Evolutionary conservation across 2,329 filamentous ascomycete genomes (phyloP), one percentile per base, ranked within the genome.

Genomic region (Claviceps purpurea): DNA sequence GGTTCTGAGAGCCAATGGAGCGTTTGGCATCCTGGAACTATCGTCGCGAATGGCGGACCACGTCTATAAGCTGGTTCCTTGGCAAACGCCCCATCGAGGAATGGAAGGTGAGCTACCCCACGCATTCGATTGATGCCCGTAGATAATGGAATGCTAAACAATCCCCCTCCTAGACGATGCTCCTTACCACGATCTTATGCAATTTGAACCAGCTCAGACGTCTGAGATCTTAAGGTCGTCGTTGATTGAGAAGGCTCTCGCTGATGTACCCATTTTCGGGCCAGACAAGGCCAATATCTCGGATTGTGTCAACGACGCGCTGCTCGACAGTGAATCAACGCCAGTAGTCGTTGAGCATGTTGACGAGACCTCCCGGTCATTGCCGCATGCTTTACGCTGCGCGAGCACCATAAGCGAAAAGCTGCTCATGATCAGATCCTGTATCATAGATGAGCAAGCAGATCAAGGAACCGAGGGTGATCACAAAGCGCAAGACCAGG

Each of bases 11-110:
- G 78, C 78, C 38, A 83, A 76, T 56, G 79, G 81, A 18, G 70
- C 68, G 14, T 80, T 83, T 60, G 78, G 81, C 34, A 79, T 85
- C 18, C 62, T 84, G 26, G 76, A 82, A 56, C 77, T 79, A 59
- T 79, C 81, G 4, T 77, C 78, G 1, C 72, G 73, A 53, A 78
- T 78, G 2, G 72, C 76, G 2, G 73, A 77, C 47, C 78, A 82
- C 52, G 66, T 81, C 11, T 81, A 75, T 55, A 78, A 82, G 56
- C 65, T 84, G 55, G 69, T 81, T 14, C 78, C 79, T 0, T 84
- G 81, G 81, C 70, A 76, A 56, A 62, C 77, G 5, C 79, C 80
- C 2, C 73, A 81, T 59, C 73, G 78, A 22, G 78, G 77, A 0
- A 60, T 80, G 8, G 71, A 77, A 64, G 75, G 77, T 77, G 65